Evolutionary conservation across 1,284 basidiomycete genomes (phyloP).

Genomic region (Cryptococcus depauperatus): DNA sequence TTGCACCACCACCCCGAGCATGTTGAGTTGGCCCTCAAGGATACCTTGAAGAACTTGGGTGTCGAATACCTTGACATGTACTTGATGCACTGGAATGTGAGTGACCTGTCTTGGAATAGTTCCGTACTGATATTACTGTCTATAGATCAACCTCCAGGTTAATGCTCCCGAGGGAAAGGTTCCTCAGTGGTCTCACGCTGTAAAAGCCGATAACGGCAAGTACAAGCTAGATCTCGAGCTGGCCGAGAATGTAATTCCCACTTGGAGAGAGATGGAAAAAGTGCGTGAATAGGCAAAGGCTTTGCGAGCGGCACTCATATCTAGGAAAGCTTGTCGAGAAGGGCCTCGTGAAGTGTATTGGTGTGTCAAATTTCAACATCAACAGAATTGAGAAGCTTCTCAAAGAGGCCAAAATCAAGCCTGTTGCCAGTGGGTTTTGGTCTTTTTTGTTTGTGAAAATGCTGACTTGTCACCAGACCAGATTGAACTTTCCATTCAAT

Average conservation of each 20-base stretch:
- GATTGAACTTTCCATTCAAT: constrained; percentile 73
- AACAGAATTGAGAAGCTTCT: constrained; percentile 63
- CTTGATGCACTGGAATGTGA: constrained; percentile 67
- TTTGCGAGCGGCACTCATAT: not conserved
- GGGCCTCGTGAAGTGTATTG: constrained; percentile 55
- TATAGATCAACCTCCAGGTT: constrained; percentile 39
- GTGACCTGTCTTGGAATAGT: constrained; percentile 16
- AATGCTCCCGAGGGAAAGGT: constrained; percentile 33
- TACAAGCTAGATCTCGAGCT: constrained; percentile 53
- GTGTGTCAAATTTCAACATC: constrained; percentile 62
- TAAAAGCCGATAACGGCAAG: constrained; percentile 45
- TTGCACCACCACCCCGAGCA: constrained; percentile 51
- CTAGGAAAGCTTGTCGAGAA: constrained; percentile 34
- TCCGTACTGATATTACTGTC: constrained; percentile 7
- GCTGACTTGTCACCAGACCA: constrained; percentile 42
- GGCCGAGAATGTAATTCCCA: constrained; percentile 63
- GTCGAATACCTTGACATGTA: constrained; percentile 72
- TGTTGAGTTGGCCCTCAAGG: constrained; percentile 60
- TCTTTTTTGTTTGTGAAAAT: not conserved
- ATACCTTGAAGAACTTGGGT: constrained; percentile 61
- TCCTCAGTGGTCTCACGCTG: constrained; percentile 27
- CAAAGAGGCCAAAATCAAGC: constrained; percentile 48
- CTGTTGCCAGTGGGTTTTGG: constrained; percentile 52
- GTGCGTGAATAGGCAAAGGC: constrained; percentile 23
- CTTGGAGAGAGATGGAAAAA: constrained; percentile 55